Percentiles rank a stretch among this genome's conserved stretches.
Conservation (phyloP, 306 rosid species). For the Mimosa bimucronata region DNA sequence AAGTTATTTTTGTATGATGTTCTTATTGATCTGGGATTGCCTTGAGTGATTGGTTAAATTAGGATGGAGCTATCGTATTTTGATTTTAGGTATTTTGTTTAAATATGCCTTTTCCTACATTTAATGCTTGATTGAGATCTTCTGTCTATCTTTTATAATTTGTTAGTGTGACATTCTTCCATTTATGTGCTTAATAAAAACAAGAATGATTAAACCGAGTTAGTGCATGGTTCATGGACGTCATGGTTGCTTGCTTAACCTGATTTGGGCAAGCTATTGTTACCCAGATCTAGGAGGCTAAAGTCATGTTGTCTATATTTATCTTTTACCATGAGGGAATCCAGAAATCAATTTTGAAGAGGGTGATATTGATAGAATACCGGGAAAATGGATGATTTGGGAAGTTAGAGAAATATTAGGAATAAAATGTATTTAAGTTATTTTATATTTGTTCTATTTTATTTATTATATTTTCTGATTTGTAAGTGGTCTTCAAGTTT, state of each 20-base stretch:
- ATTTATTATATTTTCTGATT: no score
- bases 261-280: not conserved
- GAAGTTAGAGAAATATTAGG: no score
- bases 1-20: not conserved
- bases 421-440: no score
- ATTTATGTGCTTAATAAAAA: not conserved
- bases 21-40: not conserved
- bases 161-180: not conserved
- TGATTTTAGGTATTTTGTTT: not conserved
- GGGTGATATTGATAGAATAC: no score
- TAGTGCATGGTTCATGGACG: not conserved
- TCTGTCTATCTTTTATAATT: not conserved
- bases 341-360: no score
- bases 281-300: not conserved
- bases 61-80: not conserved
- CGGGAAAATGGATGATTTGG: no score
- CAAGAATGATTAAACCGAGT: not conserved
- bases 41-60: not conserved
- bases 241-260: not conserved
- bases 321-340: no score
- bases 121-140: not conserved
- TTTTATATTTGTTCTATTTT: no score
- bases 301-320: no score
- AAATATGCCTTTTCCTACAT: not conserved
- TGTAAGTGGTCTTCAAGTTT: no score